Evolutionary conservation across 2,329 filamentous ascomycete species (phyloP).

Genomic region (Raffaelea albimanens): DNA sequence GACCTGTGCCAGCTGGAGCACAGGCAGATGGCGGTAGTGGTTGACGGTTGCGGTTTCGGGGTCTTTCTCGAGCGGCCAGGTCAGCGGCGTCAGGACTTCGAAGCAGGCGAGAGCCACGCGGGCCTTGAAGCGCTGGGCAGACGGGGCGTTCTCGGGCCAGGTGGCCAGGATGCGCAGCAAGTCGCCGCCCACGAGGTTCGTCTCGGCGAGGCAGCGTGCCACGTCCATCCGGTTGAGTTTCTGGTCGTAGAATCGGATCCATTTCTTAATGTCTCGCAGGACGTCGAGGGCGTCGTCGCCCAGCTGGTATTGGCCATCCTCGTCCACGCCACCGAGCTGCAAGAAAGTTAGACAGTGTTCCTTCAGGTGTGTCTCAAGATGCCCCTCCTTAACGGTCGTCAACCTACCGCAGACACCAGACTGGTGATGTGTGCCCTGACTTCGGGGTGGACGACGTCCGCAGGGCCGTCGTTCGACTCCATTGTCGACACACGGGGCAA

Average conservation of each 20-base stretch:
- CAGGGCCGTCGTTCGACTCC: conserved; percentile 42
- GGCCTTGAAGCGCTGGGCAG: conserved; percentile 65
- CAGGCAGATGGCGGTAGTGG: conserved; percentile 84
- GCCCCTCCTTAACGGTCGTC: no score
- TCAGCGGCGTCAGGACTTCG: conserved; percentile 84
- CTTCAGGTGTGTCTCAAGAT: no score
- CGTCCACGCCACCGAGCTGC: conserved; percentile 76
- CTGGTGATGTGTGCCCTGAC: conserved; percentile 90
- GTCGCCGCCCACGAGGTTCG: conserved; percentile 85
- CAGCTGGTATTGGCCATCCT: conserved; percentile 75
- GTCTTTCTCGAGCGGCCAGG: conserved; percentile 83
- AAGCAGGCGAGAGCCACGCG: conserved; percentile 77
- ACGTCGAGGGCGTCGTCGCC: conserved; percentile 91
- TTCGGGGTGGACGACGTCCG: conserved; percentile 73
- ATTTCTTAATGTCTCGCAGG: conserved; percentile 86
- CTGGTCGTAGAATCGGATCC: conserved; percentile 90
- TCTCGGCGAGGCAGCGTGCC: conserved; percentile 81
- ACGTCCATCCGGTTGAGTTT: conserved; percentile 92
- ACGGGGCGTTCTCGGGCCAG: conserved; percentile 61
- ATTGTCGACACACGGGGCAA: conserved; percentile 24
- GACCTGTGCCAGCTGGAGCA: conserved; percentile 78
- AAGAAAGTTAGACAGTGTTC: conserved; percentile 2
- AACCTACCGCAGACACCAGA: conserved; percentile 79
- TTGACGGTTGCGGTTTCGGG: conserved; percentile 79
- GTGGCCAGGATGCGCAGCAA: conserved; percentile 78